These are phyloP conservation scores for Saturnispora serradocipensis DNA, from an alignment of 805 yeast genomes.

Conservation along the genomic window DNA sequence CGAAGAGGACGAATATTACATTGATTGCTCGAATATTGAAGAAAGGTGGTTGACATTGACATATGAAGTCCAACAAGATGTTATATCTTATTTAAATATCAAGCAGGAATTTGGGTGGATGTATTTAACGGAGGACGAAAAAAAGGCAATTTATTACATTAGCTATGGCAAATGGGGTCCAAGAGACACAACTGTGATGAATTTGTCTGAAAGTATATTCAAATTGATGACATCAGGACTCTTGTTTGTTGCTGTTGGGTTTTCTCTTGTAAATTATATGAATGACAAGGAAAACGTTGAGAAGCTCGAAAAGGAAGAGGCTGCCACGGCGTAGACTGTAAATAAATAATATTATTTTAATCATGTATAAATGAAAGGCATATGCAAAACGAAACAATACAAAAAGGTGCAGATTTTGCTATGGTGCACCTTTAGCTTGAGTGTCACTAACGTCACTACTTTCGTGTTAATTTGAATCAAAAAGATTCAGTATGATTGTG, in stretches of 20 bases:
- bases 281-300: slow-evolving; percentile 20
- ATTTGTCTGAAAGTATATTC: slow-evolving; percentile 26
- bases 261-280: slow-evolving; percentile 26
- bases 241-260: slow-evolving; percentile 28
- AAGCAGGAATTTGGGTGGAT: slow-evolving; percentile 32
- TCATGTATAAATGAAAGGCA: background rate
- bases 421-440: too few species aligned
- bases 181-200: slow-evolving; percentile 29
- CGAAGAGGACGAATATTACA: slow-evolving; percentile 21
- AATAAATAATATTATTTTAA: background rate
- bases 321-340: background rate
- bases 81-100: slow-evolving; percentile 29
- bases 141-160: slow-evolving; percentile 48
- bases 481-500: too few species aligned
- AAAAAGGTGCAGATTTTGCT: too few species aligned
- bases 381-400: background rate
- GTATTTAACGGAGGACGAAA: slow-evolving; percentile 39
- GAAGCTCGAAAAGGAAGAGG: slow-evolving; percentile 8
- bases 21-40: slow-evolving; percentile 26
- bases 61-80: slow-evolving; percentile 28
- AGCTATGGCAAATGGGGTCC: slow-evolving; percentile 61
- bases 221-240: slow-evolving; percentile 26
- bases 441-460: too few species aligned
- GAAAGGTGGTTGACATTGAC: slow-evolving; percentile 27
- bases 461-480: too few species aligned